phyloP scores from a whole-genome alignment of 23 red algal species.

The Agarophyton chilense region DNA sequence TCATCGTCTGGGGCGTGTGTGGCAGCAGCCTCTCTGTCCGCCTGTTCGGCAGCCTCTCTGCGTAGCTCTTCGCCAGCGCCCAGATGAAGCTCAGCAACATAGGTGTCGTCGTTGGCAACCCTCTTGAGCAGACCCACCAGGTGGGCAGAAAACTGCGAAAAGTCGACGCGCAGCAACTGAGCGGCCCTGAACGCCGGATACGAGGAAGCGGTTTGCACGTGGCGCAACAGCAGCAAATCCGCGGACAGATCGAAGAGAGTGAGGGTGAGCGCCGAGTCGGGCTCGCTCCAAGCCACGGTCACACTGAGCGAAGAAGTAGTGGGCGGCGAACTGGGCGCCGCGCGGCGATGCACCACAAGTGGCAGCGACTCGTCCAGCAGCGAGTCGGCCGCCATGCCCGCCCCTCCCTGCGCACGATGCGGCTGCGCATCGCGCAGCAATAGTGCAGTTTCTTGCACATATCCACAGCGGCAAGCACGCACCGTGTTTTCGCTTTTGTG shows the following conservation, averaged over 20 bases:
- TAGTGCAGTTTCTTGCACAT: too few species aligned
- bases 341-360: not conserved
- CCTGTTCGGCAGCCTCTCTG: not conserved
- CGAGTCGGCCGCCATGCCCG: not conserved
- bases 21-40: too few species aligned
- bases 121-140: slow-evolving; percentile 21
- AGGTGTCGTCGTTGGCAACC: not conserved
- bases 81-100: not conserved
- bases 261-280: slow-evolving; percentile 40
- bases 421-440: too few species aligned
- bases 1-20: not conserved
- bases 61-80: not conserved
- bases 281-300: not conserved
- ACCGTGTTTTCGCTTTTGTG: too few species aligned
- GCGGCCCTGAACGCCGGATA: slow-evolving; percentile 50
- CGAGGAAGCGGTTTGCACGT: slow-evolving; percentile 31
- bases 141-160: slow-evolving; percentile 46
- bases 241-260: slow-evolving; percentile 65
- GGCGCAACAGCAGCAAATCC: slow-evolving; percentile 41
- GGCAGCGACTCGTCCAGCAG: slow-evolving; percentile 17
- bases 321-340: slow-evolving; percentile 1
- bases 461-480: too few species aligned
- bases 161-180: slow-evolving; percentile 55
- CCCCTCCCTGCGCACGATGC: not conserved
- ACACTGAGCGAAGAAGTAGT: not conserved